Conservation (phyloP, 768 basidiomycete genomes). For the Trametes villosa region DNA sequence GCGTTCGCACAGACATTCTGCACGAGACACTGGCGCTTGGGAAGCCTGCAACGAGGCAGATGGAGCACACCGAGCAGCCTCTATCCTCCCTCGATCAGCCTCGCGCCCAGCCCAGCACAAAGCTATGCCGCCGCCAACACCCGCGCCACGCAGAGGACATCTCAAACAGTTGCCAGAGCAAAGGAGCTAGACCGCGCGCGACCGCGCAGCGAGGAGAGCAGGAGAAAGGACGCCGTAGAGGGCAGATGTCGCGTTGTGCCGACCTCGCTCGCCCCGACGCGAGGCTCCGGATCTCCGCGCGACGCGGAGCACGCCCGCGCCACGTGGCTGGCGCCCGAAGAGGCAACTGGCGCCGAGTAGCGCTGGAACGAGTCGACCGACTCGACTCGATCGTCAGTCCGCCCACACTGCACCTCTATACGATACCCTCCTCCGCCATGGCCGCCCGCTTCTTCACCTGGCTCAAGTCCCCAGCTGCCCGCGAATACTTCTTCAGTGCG, state of each 20-base stretch:
- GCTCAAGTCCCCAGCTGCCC: conserved; percentile 88
- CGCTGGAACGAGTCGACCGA: neutral
- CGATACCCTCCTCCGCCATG: conserved; percentile 50
- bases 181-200: neutral
- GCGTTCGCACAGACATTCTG: conserved; percentile 11
- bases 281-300: neutral
- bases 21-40: conserved; percentile 28
- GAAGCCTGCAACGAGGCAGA: conserved; percentile 36
- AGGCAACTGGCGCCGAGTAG: neutral
- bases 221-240: neutral
- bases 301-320: neutral
- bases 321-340: neutral
- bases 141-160: neutral
- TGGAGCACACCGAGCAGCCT: neutral
- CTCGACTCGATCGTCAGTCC: conserved; percentile 3
- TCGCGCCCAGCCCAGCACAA: neutral
- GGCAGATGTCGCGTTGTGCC: neutral
- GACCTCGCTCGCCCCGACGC: neutral
- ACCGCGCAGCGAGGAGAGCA: neutral
- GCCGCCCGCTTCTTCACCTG: conserved; percentile 86
- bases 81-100: conserved; percentile 12
- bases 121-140: neutral
- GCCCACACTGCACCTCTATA: neutral
- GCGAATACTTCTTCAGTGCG: conserved; percentile 96
- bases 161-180: too few relatives aligned